phyloP scores from a whole-genome alignment of 2,329 filamentous ascomycete genomes.

The Chaetothyriales sp. region DNA sequence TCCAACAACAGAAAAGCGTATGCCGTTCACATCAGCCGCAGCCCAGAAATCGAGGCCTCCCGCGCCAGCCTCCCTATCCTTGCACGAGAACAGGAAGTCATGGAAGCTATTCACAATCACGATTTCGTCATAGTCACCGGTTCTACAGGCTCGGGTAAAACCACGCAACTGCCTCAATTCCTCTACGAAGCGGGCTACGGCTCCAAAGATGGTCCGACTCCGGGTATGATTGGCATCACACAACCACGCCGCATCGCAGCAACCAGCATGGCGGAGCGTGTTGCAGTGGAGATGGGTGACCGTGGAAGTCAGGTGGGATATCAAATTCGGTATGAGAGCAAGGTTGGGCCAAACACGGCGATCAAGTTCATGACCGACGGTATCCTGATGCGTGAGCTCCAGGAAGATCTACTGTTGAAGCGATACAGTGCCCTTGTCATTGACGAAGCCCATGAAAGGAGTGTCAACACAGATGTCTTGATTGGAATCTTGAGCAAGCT shows the following conservation, averaged over 20 bases:
- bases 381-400: conserved; percentile 80
- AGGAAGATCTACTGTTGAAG: conserved; percentile 70
- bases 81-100: conserved; percentile 89
- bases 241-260: conserved; percentile 90
- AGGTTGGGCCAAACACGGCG: conserved; percentile 62
- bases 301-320: conserved; percentile 70
- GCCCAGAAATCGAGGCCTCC: conserved; percentile 60
- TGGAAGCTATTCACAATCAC: conserved; percentile 93
- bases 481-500: conserved; percentile 94
- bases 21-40: conserved; percentile 57
- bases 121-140: conserved; percentile 84
- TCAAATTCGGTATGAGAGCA: conserved; percentile 90
- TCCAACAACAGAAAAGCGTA: conserved; percentile 49
- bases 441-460: conserved; percentile 93
- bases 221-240: conserved; percentile 87
- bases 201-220: conserved; percentile 59
- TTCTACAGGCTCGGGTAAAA: conserved; percentile 92
- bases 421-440: conserved; percentile 93
- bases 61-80: conserved; percentile 77
- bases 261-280: conserved; percentile 90
- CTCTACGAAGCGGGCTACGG: conserved; percentile 90
- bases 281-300: conserved; percentile 69
- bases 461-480: conserved; percentile 95
- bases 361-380: conserved; percentile 99
- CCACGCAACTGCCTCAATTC: conserved; percentile 93